These are phyloP conservation scores for Plasmodium adleri DNA, from an alignment of 169 alveolate genomes.

Conservation along the genomic window DNA sequence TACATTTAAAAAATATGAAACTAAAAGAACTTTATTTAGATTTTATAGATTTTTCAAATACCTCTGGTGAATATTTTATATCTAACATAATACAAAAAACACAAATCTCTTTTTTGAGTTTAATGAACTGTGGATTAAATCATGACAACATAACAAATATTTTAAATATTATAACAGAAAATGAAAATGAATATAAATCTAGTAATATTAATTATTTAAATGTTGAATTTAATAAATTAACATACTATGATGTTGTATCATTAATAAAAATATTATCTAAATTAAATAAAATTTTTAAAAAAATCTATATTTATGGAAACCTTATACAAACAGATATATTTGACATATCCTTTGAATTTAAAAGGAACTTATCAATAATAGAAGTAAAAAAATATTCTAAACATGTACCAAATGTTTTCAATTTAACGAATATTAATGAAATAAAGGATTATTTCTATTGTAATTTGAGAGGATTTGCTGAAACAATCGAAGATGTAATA, in stretches of 20 bases:
- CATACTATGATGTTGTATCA: conserved; percentile 36
- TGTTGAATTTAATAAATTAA: conserved; percentile 54
- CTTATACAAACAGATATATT: conserved; percentile 55
- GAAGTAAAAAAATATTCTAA: conserved; percentile 52
- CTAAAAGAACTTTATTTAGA: conserved; percentile 51
- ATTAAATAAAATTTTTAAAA: conserved; percentile 47
- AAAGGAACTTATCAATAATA: conserved; percentile 34
- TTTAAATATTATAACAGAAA: not conserved
- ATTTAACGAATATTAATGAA: conserved; percentile 37
- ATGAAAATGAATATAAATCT: not conserved
- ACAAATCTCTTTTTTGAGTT: conserved; percentile 18
- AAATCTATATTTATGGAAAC: conserved; percentile 58
- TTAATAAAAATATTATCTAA: conserved; percentile 14
- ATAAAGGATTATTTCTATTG: conserved; percentile 15
- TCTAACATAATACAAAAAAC: conserved; percentile 29
- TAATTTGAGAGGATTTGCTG: conserved; percentile 47
- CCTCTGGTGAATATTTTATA: conserved; percentile 51
- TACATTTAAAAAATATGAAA: conserved; percentile 24
- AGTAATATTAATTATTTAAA: conserved; percentile 36
- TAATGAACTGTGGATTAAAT: conserved; percentile 23
- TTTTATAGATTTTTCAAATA: conserved; percentile 37
- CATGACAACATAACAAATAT: conserved; percentile 22
- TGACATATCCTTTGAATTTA: conserved; percentile 54
- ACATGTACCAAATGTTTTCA: conserved; percentile 20
- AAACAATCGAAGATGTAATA: conserved; percentile 14